Evolutionary conservation across 75 land plant genomes (phyloP).

Genomic region (Sequoia sempervirens): DNA sequence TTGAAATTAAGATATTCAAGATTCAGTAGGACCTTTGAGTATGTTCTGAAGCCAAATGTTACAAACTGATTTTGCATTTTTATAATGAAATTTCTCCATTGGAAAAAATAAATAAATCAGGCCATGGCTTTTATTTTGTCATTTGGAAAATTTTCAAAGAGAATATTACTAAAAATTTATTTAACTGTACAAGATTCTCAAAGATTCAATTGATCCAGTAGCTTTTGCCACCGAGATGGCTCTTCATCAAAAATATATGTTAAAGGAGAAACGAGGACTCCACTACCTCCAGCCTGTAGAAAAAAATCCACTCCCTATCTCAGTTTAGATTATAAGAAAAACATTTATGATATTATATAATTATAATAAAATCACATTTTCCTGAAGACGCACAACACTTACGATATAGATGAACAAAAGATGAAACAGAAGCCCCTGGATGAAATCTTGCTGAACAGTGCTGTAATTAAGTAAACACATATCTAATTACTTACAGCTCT

Average conservation of each 20-base stretch:
- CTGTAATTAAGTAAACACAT: background rate
- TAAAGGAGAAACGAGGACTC: constrained; percentile 75
- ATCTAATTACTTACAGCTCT: constrained; percentile 53
- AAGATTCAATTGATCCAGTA: constrained; percentile 23
- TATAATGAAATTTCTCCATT: background rate
- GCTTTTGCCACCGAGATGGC: constrained; percentile 72
- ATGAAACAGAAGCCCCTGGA: background rate
- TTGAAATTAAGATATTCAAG: background rate
- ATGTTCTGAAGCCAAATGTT: background rate
- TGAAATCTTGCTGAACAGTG: background rate
- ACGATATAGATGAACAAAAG: background rate
- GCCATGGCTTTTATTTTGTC: background rate
- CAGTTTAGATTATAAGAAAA: background rate
- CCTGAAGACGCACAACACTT: background rate
- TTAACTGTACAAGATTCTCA: background rate
- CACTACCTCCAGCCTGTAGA: constrained; percentile 85
- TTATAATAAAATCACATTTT: background rate
- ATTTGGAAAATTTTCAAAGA: background rate
- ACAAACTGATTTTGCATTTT: background rate
- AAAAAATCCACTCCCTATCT: background rate
- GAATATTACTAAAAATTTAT: background rate
- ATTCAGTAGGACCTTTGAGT: background rate
- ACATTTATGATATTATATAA: background rate
- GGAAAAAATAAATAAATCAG: background rate
- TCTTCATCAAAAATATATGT: constrained; percentile 95